Base-by-base conservation (phyloP, 2,329 filamentous ascomycete species). In the Colletotrichum nymphaeae region DNA sequence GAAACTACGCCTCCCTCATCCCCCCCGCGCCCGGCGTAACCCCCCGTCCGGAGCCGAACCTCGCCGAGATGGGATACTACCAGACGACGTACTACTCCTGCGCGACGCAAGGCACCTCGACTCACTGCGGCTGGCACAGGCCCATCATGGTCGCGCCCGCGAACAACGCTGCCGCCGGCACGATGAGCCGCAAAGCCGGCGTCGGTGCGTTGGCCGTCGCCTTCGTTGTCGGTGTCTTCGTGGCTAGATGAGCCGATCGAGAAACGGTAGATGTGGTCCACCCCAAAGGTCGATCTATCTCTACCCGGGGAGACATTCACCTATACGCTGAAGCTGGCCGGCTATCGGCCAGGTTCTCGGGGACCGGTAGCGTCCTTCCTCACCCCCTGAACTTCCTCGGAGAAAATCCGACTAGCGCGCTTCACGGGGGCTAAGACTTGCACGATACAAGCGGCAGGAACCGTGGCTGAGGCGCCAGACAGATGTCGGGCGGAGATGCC, bases 61-160 rank as follows among this genome's bases (percentile, higher is more conserved):
- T 75, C 46, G 72, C 67, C 46, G 72, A 75, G 28, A 62, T 74
- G 67, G 74, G 74, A 2, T 71, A 72, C 57, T 60, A 52, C 49
- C 74, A 75, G 57, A 72, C 69, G 8, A 75, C 74, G 11, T 75
- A 75, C 57, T 75, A 69, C 56, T 64, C 72, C 49, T 75, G 74
- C 64, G 74, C 65, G 12, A 75, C 74, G 2, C 66, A 30, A 26
- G 64, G 58, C 26, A 62, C 65, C 9, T 68, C 74, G 59, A 63
- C 63, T 30, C 72, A 74, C 64, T 75, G 74, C 74, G 74, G 74
- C 53, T 75, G 74, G 74, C 74, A 75, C 68, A 32, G 74, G 24
- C 74, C 74, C 11, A 57, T 75, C 30, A 58, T 74, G 56, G 72
- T 73, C 52, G 72, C 64, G 12, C 57, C 63, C 24, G 63, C 68